Evolutionary conservation across 2,329 filamentous ascomycete genomes (phyloP), one percentile per base, ranked within the genome.

Genomic region (Exophiala spinifera): DNA sequence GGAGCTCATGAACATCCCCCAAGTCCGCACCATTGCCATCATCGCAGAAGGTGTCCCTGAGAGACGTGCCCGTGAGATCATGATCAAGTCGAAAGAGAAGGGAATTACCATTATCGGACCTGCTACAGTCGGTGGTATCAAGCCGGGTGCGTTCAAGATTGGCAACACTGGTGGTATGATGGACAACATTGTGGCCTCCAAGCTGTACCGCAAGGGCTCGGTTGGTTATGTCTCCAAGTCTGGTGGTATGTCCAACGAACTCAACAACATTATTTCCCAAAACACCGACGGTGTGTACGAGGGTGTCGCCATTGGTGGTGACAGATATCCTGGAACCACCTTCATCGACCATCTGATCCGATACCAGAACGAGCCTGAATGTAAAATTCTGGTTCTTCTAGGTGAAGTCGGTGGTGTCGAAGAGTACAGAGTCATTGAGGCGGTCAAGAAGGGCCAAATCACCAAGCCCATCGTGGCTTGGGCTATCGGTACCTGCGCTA

Each of bases 121-220:
- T 63, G 94, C 94, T 67, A 99, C 94, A 53, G 94, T 99, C 61
- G 94, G 94, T 84, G 94, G 94, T 70, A 97, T 99, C 80, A 99
- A 97, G 85, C 94, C 94, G 61, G 94, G 94, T 75, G 89, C 89
- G 74, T 99, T 92, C 88, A 99, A 97, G 85, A 99, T 99, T 64
- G 94, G 94, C 74, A 99, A 99, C 84, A 99, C 94, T 69, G 94
- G 94, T 84, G 94, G 94, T 77, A 99, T 99, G 94, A 99, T 99
- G 94, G 94, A 99, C 84, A 99, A 99, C 85, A 99, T 99, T 69
- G 94, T 99, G 63, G 91, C 94, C 66, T 97, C 94, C 74, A 99
- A 99, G 86, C 89, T 99, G 59, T 99, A 99, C 86, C 92, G 94
- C 77, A 94, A 94, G 79, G 94, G 94, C 68, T 97, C 94, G 66